Percentiles rank a stretch among this genome's conserved stretches.
phyloP scores from a whole-genome alignment of 129 eudicot species.

The Saussurea involucrata region DNA sequence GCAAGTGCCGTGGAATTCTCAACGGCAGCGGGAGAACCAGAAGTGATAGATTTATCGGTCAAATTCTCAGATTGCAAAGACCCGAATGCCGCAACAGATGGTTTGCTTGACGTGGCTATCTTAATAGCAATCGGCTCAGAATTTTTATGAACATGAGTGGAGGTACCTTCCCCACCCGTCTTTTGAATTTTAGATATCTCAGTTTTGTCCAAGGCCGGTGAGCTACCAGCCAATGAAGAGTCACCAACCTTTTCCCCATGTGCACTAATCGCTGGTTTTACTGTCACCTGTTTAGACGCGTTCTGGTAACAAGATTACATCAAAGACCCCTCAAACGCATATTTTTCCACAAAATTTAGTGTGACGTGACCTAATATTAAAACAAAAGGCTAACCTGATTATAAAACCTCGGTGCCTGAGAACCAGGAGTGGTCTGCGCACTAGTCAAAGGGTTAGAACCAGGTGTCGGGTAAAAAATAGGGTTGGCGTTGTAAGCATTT shows the following conservation, averaged over 20 bases:
- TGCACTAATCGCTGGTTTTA: slow-evolving; percentile 52
- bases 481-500: slow-evolving; percentile 44
- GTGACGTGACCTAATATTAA: slow-evolving; percentile 4
- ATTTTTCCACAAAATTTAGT: neutral
- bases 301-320: slow-evolving; percentile 16
- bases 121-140: slow-evolving; percentile 7
- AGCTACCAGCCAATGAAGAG: slow-evolving; percentile 9
- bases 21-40: slow-evolving; percentile 22
- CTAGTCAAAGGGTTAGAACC: slow-evolving; percentile 47
- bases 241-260: slow-evolving; percentile 48
- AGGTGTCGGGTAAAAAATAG: slow-evolving; percentile 31
- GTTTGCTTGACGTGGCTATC: neutral
- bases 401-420: slow-evolving; percentile 57
- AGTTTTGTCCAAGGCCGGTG: slow-evolving; percentile 28
- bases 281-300: slow-evolving; percentile 47
- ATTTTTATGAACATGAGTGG: slow-evolving; percentile 32
- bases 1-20: slow-evolving; percentile 19
- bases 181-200: slow-evolving; percentile 26
- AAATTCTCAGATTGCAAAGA: slow-evolving; percentile 16
- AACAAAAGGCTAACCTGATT: slow-evolving; percentile 51
- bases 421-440: slow-evolving; percentile 44
- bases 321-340: slow-evolving; percentile 15
- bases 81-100: slow-evolving; percentile 13
- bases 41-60: neutral
- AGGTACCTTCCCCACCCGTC: slow-evolving; percentile 28